Conservation (phyloP, 306 rosid genomes). For the Casuarina glauca region DNA sequence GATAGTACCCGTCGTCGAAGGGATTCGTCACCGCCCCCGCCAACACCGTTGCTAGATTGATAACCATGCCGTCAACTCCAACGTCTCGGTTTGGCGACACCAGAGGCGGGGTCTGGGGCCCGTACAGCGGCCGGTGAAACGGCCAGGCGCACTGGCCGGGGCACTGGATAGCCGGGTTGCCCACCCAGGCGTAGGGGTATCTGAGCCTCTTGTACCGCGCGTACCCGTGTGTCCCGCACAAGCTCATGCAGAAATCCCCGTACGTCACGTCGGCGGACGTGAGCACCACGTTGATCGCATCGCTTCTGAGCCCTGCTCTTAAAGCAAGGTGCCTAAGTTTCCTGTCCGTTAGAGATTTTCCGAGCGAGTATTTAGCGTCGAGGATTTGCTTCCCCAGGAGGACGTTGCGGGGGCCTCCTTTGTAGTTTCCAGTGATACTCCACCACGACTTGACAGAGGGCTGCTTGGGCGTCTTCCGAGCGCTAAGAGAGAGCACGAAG, state of each 20-base stretch:
- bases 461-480: neutral
- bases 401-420: slow-evolving; percentile 16
- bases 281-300: slow-evolving; percentile 21
- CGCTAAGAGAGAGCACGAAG: slow-evolving; percentile 28
- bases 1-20: slow-evolving; percentile 31
- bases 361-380: slow-evolving; percentile 14
- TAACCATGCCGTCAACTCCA: slow-evolving; percentile 36
- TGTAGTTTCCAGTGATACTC: slow-evolving; percentile 25
- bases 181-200: slow-evolving; percentile 33
- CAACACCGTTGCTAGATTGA: slow-evolving; percentile 36
- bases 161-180: slow-evolving; percentile 30
- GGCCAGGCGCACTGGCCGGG: slow-evolving; percentile 44
- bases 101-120: slow-evolving; percentile 35
- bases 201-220: neutral
- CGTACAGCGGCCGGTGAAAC: slow-evolving; percentile 34
- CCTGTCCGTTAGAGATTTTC: slow-evolving; percentile 1
- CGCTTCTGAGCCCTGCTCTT: neutral
- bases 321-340: slow-evolving; percentile 10
- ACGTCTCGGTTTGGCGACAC: slow-evolving; percentile 35
- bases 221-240: slow-evolving; percentile 31
- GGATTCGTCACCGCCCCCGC: slow-evolving; percentile 40
- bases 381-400: slow-evolving; percentile 29
- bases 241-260: slow-evolving; percentile 29
- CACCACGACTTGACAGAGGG: slow-evolving; percentile 36
- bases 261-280: slow-evolving; percentile 32